Base-by-base conservation (phyloP, 2,329 filamentous ascomycete species). In the Aurifilum marmelostoma region DNA sequence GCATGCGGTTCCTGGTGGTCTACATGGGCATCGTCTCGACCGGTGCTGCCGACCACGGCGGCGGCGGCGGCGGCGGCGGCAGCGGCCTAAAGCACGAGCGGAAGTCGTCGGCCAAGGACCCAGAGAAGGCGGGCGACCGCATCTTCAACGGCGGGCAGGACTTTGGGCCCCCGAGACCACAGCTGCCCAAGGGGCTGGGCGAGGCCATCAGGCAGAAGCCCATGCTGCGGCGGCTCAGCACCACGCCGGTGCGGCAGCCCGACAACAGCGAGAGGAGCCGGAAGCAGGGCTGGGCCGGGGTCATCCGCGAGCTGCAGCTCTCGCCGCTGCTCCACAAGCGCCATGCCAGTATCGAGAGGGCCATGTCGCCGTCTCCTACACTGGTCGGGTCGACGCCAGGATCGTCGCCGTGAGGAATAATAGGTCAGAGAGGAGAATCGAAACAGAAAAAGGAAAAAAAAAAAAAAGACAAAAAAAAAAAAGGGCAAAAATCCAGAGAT, bases 1-100 rank as follows among this genome's bases (percentile, higher is more conserved):
- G 88, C 75, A 89, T 89, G 86, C 84, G 88, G 71, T 90, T 90
- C 75, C 78, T 90, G 41, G 87, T 89, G 47, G 82, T 89, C 50
- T 89, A 89, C 76, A 86, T 90, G 85, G 85, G 87, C 72, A 83
- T 89, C 70, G 82, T 90, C 66, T 80, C 84, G 16, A 77, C 80
- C 14, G 77, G 76, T 59, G 76, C 76, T 21, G 74, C 76, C 75
- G 67, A 76, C 43, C 8, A 1, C 43, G 3, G 0, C 21, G 9
- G 8, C 43, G n/a, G 21, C 43, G 11, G 43, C 43, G 3, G 1
- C 43, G 7, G 43, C 72, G 67, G 77, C 4, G 77, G 75, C 41
- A 77, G 79, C 50, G 75, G 77, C 11, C 80, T 82, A 71, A 81
- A 80, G 74, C 75, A 74, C 39, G 73, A 77, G 54, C 73, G 73